Percentiles rank a stretch among this genome's conserved stretches.
phyloP scores from a whole-genome alignment of 805 yeast species.

The Wilhelminamyces savonicus region DNA sequence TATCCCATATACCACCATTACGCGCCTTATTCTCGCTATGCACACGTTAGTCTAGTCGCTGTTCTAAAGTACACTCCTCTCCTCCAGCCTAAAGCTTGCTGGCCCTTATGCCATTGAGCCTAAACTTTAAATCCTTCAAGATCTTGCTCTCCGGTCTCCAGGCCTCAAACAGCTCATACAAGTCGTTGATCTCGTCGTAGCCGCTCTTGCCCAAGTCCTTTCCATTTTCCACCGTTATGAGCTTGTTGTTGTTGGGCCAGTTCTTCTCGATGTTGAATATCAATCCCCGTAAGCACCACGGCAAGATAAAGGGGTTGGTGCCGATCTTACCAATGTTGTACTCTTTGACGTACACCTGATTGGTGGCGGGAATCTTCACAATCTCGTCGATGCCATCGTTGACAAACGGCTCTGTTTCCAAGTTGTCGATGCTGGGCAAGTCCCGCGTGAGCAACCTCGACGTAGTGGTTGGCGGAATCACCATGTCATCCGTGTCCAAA shows the following conservation, averaged over 20 bases:
- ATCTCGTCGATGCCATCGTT: constrained; percentile 1
- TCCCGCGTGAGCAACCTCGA: background rate
- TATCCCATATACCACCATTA: too few relatives aligned
- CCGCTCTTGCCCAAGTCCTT: constrained; percentile 27
- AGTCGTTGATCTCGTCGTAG: constrained; percentile 48
- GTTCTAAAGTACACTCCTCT: too few relatives aligned
- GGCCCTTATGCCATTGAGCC: constrained; percentile 51
- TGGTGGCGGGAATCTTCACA: constrained; percentile 21
- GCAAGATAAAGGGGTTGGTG: constrained; percentile 19
- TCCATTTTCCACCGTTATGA: constrained; percentile 23
- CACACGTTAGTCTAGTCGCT: too few relatives aligned
- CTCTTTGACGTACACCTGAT: constrained; percentile 32
- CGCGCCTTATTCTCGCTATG: too few relatives aligned
- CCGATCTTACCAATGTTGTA: constrained; percentile 64
- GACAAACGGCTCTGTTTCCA: too few relatives aligned
- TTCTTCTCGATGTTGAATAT: constrained; percentile 48
- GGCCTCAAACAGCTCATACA: constrained; percentile 65
- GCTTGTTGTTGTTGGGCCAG: constrained; percentile 39
- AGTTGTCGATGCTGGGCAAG: background rate
- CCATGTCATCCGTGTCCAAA: constrained; percentile 63
- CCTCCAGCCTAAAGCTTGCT: constrained; percentile 25
- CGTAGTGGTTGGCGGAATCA: constrained; percentile 22
- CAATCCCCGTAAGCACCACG: constrained; percentile 15
- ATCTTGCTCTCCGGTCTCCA: constrained; percentile 88
- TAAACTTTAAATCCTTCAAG: constrained; percentile 76